Conservation (phyloP, 2,329 filamentous ascomycete genomes). For the Xylaria polymorpha region DNA sequence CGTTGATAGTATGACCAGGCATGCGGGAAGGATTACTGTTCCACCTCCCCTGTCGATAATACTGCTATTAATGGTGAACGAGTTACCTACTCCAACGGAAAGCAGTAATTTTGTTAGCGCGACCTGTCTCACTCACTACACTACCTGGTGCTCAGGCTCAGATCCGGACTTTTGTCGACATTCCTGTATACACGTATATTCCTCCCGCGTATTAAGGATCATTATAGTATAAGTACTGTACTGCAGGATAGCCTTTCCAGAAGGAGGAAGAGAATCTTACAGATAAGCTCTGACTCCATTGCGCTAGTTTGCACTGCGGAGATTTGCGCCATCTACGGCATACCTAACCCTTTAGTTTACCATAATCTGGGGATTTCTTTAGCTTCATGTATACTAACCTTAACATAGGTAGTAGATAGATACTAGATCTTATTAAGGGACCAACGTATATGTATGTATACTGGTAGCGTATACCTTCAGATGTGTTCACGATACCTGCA, state of each 20-base stretch:
- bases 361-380: slow-evolving; percentile 14
- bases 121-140: background rate
- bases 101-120: background rate
- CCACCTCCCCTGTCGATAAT: slow-evolving; percentile 1
- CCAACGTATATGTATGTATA: background rate
- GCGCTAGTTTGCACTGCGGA: background rate
- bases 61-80: background rate
- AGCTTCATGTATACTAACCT: background rate
- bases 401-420: background rate
- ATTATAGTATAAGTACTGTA: background rate
- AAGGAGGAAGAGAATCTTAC: background rate
- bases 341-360: slow-evolving; percentile 1
- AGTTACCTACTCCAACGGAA: slow-evolving; percentile 17
- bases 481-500: too few species aligned
- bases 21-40: slow-evolving; percentile 31
- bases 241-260: background rate
- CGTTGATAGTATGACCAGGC: background rate
- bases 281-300: background rate
- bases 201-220: background rate
- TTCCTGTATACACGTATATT: background rate
- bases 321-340: slow-evolving; percentile 10
- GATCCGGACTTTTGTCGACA: background rate
- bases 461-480: too few species aligned
- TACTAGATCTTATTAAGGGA: too few species aligned
- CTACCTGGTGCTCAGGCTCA: background rate